Percentiles rank a stretch among this genome's conserved stretches.
These are phyloP conservation scores for Ophiognomonia clavigignenti-juglandacearum DNA, from an alignment of 2,329 filamentous ascomycete genomes.

Conservation along the genomic window DNA sequence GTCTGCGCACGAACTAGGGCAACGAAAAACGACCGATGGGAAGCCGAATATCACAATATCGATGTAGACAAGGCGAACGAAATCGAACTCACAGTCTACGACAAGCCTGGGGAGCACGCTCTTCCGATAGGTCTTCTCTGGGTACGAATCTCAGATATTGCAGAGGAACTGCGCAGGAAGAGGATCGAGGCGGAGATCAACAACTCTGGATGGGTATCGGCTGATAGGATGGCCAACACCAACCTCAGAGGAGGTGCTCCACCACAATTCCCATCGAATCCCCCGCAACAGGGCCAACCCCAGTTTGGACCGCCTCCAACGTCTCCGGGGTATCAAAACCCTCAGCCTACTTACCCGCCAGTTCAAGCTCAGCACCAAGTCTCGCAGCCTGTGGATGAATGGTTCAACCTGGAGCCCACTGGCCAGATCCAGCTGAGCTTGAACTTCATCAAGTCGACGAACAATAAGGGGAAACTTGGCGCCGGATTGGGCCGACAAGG, in stretches of 20 bases:
- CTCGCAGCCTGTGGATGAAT: conserved; percentile 73
- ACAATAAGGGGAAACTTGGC: conserved; percentile 77
- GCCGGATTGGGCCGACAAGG: conserved; percentile 90
- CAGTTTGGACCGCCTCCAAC: conserved; percentile 41
- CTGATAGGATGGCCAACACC: conserved; percentile 79
- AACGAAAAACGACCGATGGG: conserved; percentile 84
- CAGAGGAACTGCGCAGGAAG: conserved; percentile 95
- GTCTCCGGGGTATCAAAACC: conserved; percentile 31
- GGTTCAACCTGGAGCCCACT: conserved; percentile 95
- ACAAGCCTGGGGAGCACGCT: conserved; percentile 85
- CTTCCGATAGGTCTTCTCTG: conserved; percentile 93
- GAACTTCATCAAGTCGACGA: conserved; percentile 87
- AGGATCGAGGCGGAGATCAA: conserved; percentile 96
- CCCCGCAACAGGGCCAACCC: conserved; percentile 30
- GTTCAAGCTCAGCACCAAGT: conserved; percentile 43
- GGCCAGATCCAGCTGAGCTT: conserved; percentile 88
- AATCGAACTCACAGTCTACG: conserved; percentile 95
- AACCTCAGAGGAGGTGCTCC: conserved; percentile 42
- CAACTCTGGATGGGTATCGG: conserved; percentile 92
- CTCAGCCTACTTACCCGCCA: conserved; percentile 22
- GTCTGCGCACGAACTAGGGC: conserved; percentile 83
- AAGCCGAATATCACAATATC: conserved; percentile 84
- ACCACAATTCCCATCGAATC: conserved; percentile 55
- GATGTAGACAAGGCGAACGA: conserved; percentile 98
- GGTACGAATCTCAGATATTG: conserved; percentile 95